Conservation (phyloP, 768 basidiomycete species). For the Pisolithus sp. region DNA sequence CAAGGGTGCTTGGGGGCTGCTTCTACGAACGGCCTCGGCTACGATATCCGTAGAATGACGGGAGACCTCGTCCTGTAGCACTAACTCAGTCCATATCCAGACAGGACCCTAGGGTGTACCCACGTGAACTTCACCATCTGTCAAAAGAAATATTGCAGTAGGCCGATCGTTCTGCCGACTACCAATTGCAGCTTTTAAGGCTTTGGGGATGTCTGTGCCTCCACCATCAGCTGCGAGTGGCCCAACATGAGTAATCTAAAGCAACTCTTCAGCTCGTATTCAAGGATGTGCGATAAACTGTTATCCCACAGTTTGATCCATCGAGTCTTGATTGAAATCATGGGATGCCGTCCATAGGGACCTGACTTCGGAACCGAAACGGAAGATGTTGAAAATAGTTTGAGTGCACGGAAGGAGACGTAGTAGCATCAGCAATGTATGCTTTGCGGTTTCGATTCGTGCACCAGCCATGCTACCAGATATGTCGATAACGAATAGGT, state of each 20-base stretch:
- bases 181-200: conserved; percentile 35
- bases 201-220: conserved; percentile 45
- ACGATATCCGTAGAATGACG: conserved; percentile 12
- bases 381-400: conserved; percentile 52
- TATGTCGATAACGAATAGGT: conserved; percentile 55
- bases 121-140: conserved; percentile 45
- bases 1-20: conserved; percentile 27
- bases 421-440: conserved; percentile 41
- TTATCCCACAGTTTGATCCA: conserved; percentile 32
- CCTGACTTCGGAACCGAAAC: conserved; percentile 34
- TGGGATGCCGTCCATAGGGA: conserved; percentile 34
- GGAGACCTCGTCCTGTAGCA: conserved; percentile 8
- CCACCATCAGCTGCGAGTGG: conserved; percentile 38
- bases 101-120: not conserved
- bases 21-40: conserved; percentile 26
- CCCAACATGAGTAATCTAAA: conserved; percentile 35
- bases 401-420: conserved; percentile 38
- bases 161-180: conserved; percentile 31
- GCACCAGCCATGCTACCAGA: conserved; percentile 45
- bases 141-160: conserved; percentile 50
- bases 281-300: not conserved
- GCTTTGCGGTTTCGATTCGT: conserved; percentile 43
- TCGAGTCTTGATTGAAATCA: conserved; percentile 22
- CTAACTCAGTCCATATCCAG: not conserved
- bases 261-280: conserved; percentile 6